Evolutionary conservation across 2,329 filamentous ascomycete genomes (phyloP), one percentile per base, ranked within the genome.

Genomic region (Raffaelea albimanens): DNA sequence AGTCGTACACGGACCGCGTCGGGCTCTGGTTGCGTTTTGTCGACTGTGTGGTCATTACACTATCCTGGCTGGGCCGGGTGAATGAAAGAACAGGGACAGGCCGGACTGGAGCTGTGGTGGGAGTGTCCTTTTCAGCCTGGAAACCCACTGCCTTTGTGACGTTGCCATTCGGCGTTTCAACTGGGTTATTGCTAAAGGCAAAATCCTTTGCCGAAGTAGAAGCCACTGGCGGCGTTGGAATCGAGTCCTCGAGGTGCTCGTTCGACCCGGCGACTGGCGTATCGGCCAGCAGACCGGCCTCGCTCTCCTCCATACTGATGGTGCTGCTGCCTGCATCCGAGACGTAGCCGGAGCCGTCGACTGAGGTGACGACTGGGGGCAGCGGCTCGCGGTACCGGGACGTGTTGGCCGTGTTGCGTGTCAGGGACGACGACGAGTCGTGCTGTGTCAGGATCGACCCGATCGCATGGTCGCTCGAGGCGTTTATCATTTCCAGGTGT

Each of bases 311-410:
- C 2, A 34, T 9, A 20, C 41, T 63, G 50, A 63, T 13, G 10
- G 9, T 45, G 42, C 47, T 64, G 47, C 62, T 64, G 44, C 59
- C 62, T 41, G 72, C 78, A 50, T 84, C 79, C 14, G 81, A 85
- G 14, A 71, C 64, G 53, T 85, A 81, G 1, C 78, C 82, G 47
- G 65, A 75, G 10, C 76, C 79, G 58, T 89, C 83, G 18, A 83
- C 75, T 1, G 81, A 82, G 0, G 82, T 84, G 13, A 86, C 80
- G 16, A 87, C 74, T 1, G 83, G 83, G 4, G 85, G 81, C 31
- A 88, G 61, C 16, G 86, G 84, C 52, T 85, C 78, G 45, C 76
- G 69, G 52, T 72, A 72, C 54, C 71, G 72, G 8, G 75, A 76
- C 13, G 71, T 78, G 50, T 80, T 80, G 22, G 76, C 73, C 42